These are phyloP conservation scores for Aureobasidium leucospermi DNA, from an alignment of 2,329 filamentous ascomycete species.

Conservation along the genomic window DNA sequence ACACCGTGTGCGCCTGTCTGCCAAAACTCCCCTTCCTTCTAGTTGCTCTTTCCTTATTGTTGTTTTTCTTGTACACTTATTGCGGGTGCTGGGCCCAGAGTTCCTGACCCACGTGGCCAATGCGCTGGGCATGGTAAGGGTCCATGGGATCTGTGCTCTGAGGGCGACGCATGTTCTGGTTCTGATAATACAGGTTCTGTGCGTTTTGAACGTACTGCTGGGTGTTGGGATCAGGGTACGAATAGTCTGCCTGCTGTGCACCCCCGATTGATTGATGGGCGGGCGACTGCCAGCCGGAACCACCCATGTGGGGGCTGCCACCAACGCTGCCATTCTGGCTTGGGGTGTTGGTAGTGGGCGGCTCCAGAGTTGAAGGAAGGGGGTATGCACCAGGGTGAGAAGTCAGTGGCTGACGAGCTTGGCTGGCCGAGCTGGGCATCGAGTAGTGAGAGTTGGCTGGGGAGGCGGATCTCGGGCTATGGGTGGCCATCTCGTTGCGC, in stretches of 20 bases:
- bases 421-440: conserved; percentile 48
- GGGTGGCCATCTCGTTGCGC: conserved; percentile 64
- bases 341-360: conserved; percentile 69
- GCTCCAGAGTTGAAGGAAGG: conserved; percentile 70
- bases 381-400: conserved; percentile 62
- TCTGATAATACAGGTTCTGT: conserved; percentile 66
- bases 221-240: conserved; percentile 69
- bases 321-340: conserved; percentile 66
- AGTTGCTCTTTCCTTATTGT: neutral
- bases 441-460: conserved; percentile 54
- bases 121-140: conserved; percentile 55
- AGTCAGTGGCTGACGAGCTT: conserved; percentile 55
- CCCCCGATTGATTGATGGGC: conserved; percentile 66
- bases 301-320: conserved; percentile 78
- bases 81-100: conserved; percentile 46
- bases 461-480: conserved; percentile 59
- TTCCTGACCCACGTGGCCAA: conserved; percentile 46
- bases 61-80: conserved; percentile 9
- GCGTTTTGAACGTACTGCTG: conserved; percentile 42
- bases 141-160: conserved; percentile 60
- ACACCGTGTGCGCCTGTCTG: conserved; percentile 1
- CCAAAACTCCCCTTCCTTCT: neutral
- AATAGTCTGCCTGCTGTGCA: conserved; percentile 61
- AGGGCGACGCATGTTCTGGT: conserved; percentile 59
- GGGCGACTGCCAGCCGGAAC: conserved; percentile 80